A percentile compares a stretch with the other conserved stretches of the same genome.
phyloP scores from a whole-genome alignment of 169 alveolate species.

The Plasmodium cynomolgi region DNA sequence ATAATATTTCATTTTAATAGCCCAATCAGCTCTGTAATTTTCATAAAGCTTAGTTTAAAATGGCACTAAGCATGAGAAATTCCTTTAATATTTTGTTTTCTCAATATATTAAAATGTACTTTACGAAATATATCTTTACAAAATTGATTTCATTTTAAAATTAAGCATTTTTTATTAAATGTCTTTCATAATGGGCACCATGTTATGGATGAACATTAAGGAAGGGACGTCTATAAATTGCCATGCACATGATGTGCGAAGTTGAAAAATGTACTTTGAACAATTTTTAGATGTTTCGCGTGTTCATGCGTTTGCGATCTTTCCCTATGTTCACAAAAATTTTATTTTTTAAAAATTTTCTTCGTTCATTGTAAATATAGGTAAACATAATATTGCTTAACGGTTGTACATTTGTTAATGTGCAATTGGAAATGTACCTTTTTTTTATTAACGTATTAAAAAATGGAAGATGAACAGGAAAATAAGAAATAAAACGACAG shows the following conservation, averaged over 20 bases:
- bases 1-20: background rate
- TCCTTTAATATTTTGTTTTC: background rate
- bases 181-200: background rate
- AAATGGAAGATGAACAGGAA: background rate
- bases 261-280: background rate
- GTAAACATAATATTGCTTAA: background rate
- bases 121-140: background rate
- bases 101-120: background rate
- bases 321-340: background rate
- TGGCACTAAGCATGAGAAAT: background rate
- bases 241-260: background rate
- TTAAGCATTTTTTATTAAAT: background rate
- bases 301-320: background rate
- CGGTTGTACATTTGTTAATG: background rate
- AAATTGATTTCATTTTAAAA: background rate
- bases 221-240: background rate
- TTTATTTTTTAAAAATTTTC: background rate
- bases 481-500: background rate
- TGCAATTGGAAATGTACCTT: background rate
- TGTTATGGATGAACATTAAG: background rate
- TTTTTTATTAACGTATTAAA: background rate
- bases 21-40: background rate
- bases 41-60: background rate
- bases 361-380: background rate
- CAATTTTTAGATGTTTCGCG: background rate